Evolutionary conservation across 306 rosid species (phyloP).

Genomic region (Medicago ruthenica): DNA sequence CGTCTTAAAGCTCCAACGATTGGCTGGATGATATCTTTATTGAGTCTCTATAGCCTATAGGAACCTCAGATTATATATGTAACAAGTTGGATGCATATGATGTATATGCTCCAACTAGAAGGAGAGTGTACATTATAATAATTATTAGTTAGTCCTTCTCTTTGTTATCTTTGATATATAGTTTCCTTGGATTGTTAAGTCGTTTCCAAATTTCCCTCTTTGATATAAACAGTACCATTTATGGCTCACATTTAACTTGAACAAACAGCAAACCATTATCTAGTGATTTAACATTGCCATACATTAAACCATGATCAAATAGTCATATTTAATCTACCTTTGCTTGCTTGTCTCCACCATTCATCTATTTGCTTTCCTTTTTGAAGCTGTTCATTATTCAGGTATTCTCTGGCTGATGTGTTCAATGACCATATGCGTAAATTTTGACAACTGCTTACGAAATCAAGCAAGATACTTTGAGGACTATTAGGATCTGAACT

Average conservation of each 20-base stretch:
- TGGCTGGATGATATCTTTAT: too few relatives aligned
- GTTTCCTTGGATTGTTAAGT: neutral
- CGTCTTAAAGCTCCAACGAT: too few relatives aligned
- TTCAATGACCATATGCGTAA: slow-evolving; percentile 98
- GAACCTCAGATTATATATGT: too few relatives aligned
- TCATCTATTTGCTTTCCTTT: slow-evolving; percentile 99
- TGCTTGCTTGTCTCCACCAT: slow-evolving; percentile 98
- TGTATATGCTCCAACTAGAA: too few relatives aligned
- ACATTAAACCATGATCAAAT: slow-evolving; percentile 33
- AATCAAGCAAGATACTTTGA: slow-evolving; percentile 90
- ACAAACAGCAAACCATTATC: slow-evolving; percentile 34
- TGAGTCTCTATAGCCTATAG: too few relatives aligned
- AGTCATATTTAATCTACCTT: slow-evolving; percentile 63
- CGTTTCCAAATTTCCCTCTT: neutral
- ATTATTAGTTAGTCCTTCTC: too few relatives aligned
- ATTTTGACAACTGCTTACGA: slow-evolving; percentile 95
- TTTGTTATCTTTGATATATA: neutral
- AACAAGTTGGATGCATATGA: too few relatives aligned
- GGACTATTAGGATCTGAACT: slow-evolving; percentile 88
- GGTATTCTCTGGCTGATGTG: slow-evolving; percentile 85
- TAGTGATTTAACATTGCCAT: slow-evolving; percentile 33
- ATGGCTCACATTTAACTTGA: neutral
- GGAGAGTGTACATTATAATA: neutral
- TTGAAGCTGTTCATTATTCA: slow-evolving; percentile 95
- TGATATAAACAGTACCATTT: neutral